A percentile compares a stretch with the other conserved stretches of the same genome.
Evolutionary conservation across 176 grass and related monocot species (phyloP).

Genomic region (Aechmea fasciata): DNA sequence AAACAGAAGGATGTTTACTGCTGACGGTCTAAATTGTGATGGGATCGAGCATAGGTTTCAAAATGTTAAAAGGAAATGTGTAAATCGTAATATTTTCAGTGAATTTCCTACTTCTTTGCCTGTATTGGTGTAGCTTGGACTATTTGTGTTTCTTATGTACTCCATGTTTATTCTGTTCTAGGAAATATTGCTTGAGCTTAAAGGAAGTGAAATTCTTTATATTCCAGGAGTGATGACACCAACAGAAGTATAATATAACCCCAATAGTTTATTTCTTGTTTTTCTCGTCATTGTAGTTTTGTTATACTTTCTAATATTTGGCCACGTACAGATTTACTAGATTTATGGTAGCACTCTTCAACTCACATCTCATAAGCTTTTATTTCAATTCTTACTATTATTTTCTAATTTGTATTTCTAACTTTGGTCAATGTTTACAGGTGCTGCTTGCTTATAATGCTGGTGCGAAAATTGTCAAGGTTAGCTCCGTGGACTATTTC

Average conservation of each 20-base stretch:
- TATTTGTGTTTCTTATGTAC: background rate
- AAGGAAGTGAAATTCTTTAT: constrained; percentile 54
- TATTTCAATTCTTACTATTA: constrained; percentile 12
- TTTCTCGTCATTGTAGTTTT: background rate
- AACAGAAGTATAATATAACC: constrained; percentile 47
- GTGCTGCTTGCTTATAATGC: constrained; percentile 63
- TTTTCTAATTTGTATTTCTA: constrained; percentile 8
- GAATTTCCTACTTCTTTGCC: too few relatives aligned
- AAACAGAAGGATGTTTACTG: too few relatives aligned
- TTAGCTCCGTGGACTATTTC: constrained; percentile 1
- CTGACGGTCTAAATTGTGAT: too few relatives aligned
- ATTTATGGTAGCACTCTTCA: background rate
- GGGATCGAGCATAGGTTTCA: too few relatives aligned
- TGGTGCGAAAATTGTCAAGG: constrained; percentile 75
- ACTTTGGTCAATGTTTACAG: constrained; percentile 28
- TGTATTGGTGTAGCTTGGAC: background rate
- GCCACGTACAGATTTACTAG: background rate
- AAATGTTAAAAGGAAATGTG: too few relatives aligned
- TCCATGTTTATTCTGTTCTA: constrained; percentile 20
- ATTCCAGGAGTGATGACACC: constrained; percentile 89
- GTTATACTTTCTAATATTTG: background rate
- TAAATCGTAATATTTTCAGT: too few relatives aligned
- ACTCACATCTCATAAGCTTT: background rate
- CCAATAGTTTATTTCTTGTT: background rate
- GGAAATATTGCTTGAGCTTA: constrained; percentile 65